Conservation (phyloP, 208 protist species). For the Histomonas meleagridis region DNA sequence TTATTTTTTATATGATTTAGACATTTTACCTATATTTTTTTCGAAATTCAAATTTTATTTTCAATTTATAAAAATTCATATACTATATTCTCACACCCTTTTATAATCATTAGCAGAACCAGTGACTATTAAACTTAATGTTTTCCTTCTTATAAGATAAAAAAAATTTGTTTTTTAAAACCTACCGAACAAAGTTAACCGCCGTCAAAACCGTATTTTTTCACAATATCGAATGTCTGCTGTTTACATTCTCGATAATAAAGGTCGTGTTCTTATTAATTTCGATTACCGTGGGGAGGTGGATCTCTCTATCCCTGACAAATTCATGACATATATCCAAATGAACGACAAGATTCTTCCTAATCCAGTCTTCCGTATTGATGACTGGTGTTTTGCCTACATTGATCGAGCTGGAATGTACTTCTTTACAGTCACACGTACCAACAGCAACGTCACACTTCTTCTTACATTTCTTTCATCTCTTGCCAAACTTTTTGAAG, state of each 20-base stretch:
- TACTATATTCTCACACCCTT: too few species aligned
- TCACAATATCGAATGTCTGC: not conserved
- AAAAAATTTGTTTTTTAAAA: too few species aligned
- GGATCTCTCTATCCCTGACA: slow-evolving; percentile 32
- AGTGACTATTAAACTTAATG: too few species aligned
- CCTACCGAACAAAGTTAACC: too few species aligned
- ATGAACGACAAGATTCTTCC: not conserved
- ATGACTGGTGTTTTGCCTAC: slow-evolving; percentile 35
- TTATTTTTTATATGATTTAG: too few species aligned
- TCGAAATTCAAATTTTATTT: too few species aligned
- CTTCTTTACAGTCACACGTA: slow-evolving; percentile 70
- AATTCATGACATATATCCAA: slow-evolving; percentile 14
- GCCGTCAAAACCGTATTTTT: too few species aligned
- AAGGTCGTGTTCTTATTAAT: slow-evolving; percentile 25
- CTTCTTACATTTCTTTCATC: slow-evolving; percentile 78
- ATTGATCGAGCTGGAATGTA: not conserved
- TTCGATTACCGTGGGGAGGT: slow-evolving; percentile 31
- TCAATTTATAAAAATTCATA: too few species aligned
- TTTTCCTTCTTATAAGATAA: too few species aligned
- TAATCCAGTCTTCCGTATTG: not conserved
- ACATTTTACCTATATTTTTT: too few species aligned
- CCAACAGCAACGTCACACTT: slow-evolving; percentile 76
- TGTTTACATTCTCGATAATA: slow-evolving; percentile 27
- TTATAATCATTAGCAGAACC: too few species aligned
- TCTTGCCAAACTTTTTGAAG: slow-evolving; percentile 59